A percentile compares a stretch with the other conserved stretches of the same genome.
Conservation (phyloP, 106 monocot genomes). For the Dioscorea alata region DNA sequence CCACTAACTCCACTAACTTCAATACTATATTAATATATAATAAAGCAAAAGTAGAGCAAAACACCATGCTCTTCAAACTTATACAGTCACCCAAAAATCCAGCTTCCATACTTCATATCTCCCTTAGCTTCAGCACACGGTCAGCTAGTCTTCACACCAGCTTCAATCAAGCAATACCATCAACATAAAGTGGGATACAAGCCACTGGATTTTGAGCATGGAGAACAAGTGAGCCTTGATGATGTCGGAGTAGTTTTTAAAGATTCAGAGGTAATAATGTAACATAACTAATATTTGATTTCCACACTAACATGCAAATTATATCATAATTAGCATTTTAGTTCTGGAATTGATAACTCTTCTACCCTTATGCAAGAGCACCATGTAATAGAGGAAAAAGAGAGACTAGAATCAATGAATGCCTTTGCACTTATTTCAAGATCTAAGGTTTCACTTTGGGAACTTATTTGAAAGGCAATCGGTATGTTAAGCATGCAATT, state of each 20-base stretch:
- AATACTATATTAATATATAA: too few relatives aligned
- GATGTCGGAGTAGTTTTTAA: slow-evolving; percentile 84
- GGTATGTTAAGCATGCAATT: slow-evolving; percentile 27
- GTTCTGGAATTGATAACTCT: not conserved
- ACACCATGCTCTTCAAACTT: too few relatives aligned
- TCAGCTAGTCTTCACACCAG: too few relatives aligned
- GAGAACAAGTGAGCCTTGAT: slow-evolving; percentile 60
- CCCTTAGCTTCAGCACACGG: too few relatives aligned
- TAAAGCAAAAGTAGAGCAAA: too few relatives aligned
- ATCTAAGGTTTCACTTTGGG: slow-evolving; percentile 76
- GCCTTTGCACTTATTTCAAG: slow-evolving; percentile 88
- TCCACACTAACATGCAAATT: too few relatives aligned
- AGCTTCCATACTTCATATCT: too few relatives aligned
- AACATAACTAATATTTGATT: too few relatives aligned
- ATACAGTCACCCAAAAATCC: too few relatives aligned
- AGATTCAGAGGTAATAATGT: slow-evolving; percentile 52
- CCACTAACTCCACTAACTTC: too few relatives aligned
- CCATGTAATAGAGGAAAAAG: slow-evolving; percentile 70
- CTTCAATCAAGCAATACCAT: too few relatives aligned
- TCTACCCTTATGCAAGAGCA: slow-evolving; percentile 42
- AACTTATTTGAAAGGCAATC: slow-evolving; percentile 74
- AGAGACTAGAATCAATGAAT: slow-evolving; percentile 88
- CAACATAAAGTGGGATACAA: slow-evolving; percentile 71
- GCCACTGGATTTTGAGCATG: slow-evolving; percentile 50
- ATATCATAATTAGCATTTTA: too few relatives aligned